A percentile compares a stretch with the other conserved stretches of the same genome.
Evolutionary conservation across 2,329 filamentous ascomycete species (phyloP).

Genomic region (Ceratocystis eucalypticola): DNA sequence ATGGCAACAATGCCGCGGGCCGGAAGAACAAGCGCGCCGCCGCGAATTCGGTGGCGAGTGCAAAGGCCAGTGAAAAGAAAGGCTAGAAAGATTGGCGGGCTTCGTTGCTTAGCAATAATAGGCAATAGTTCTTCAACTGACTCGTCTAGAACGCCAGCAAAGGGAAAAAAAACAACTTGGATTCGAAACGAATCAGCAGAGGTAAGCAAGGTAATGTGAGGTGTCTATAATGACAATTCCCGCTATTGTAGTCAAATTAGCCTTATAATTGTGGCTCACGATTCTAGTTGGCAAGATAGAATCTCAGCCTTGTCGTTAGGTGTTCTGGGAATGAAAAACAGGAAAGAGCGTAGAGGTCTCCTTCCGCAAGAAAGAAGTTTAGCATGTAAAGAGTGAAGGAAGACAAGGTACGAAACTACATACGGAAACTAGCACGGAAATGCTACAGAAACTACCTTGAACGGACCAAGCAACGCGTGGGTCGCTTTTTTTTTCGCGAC

Average conservation of each 20-base stretch:
- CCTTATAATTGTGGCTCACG: neutral
- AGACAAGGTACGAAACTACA: too few species aligned
- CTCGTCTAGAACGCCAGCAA: neutral
- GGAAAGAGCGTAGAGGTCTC: neutral
- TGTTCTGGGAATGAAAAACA: neutral
- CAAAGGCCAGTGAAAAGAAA: neutral
- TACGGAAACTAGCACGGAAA: neutral
- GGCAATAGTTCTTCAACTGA: neutral
- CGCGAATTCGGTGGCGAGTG: neutral
- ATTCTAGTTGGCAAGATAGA: neutral
- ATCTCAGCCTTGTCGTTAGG: neutral
- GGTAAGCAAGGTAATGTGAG: neutral
- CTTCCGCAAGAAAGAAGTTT: conserved; percentile 2
- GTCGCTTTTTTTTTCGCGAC: conserved; percentile 26
- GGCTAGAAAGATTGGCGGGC: neutral
- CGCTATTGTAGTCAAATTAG: neutral
- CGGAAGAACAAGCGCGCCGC: neutral
- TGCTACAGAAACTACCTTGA: conserved; percentile 19
- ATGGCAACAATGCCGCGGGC: neutral
- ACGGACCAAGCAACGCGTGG: conserved; percentile 28
- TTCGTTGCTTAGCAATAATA: neutral
- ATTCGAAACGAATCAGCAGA: neutral
- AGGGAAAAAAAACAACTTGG: neutral
- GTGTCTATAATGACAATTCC: neutral
- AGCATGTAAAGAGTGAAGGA: neutral